A percentile compares a stretch with the other conserved stretches of the same genome.
These are phyloP conservation scores for Pythium phragmitis DNA, from an alignment of 352 stramenopile genomes.

Conservation along the genomic window DNA sequence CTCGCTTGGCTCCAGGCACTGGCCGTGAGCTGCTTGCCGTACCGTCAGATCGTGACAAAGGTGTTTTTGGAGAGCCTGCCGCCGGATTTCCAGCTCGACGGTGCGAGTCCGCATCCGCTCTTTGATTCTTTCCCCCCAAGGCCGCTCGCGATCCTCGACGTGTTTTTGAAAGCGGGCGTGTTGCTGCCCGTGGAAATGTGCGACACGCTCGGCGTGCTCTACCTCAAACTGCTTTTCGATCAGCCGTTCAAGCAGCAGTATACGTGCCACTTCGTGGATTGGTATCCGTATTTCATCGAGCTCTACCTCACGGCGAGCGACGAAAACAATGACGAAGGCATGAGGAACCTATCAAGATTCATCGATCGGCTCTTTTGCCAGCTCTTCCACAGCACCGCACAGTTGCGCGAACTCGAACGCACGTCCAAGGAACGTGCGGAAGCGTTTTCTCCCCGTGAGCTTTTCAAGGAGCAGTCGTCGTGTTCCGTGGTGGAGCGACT, in stretches of 20 bases:
- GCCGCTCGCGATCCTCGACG: slow-evolving; percentile 50
- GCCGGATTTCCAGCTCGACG: slow-evolving; percentile 31
- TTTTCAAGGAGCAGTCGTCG: not conserved
- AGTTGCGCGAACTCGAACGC: slow-evolving; percentile 65
- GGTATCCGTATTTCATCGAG: slow-evolving; percentile 80
- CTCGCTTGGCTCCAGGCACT: slow-evolving; percentile 71
- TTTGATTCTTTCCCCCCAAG: slow-evolving; percentile 13
- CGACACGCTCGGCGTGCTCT: slow-evolving; percentile 78
- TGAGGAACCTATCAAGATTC: slow-evolving; percentile 75
- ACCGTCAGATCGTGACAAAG: slow-evolving; percentile 55
- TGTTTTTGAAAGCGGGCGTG: slow-evolving; percentile 72
- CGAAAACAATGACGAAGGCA: slow-evolving; percentile 72
- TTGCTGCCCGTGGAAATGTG: slow-evolving; percentile 68
- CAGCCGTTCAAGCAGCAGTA: slow-evolving; percentile 80
- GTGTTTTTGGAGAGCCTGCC: slow-evolving; percentile 65
- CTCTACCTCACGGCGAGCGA: slow-evolving; percentile 65
- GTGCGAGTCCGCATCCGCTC: not conserved
- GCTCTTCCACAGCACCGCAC: slow-evolving; percentile 79
- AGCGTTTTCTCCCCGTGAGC: not conserved
- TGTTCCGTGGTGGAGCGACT: slow-evolving; percentile 57
- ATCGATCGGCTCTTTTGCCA: slow-evolving; percentile 86
- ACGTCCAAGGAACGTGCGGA: slow-evolving; percentile 32
- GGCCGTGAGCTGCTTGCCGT: slow-evolving; percentile 67
- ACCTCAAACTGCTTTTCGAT: slow-evolving; percentile 81
- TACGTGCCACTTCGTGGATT: slow-evolving; percentile 78